Evolutionary conservation across 2,329 filamentous ascomycete species (phyloP), one percentile per base, ranked within the genome.

Genomic region (Colletotrichum cuscutae): DNA sequence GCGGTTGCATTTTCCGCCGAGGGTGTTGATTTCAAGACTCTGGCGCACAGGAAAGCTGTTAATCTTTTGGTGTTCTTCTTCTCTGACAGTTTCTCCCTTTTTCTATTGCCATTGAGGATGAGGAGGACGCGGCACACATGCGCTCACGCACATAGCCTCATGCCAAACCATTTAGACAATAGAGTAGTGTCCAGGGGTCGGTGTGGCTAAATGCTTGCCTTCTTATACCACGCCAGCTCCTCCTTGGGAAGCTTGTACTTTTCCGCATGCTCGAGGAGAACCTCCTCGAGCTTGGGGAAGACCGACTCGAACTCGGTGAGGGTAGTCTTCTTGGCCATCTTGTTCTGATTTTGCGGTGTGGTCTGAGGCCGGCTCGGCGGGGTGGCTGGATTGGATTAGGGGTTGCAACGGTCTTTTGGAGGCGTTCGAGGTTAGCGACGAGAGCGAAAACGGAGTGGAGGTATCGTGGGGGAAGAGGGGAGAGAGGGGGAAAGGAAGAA

Each of bases 1-100:
- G 80, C 97, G 95, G 87, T 99, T 99, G 88, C 95, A 98, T 89
- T 99, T 99, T 81, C 97, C 97, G 78, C 97, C 97, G 66, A 97
- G 87, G 7, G 94, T 91, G 86, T 99, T 99, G 86, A 91, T 89
- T 81, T 95, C 90, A 79, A 98, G 89, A 74, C 89, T 93, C 95
- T 98, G 30, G 24, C 19, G 46, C 52, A 65, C 54, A 46, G 28
- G 35, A 19, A 60, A 67, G 61, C 56, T 6, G 49, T 37, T 15
- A 60, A 52, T 37, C 28, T 57, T 37, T 49, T 6, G 46, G 15
- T 65, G 24, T 52, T 64, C 35, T 12, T 35, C 11, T 69, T 49
- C 9, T 9, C 3, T 32, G 8, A 24, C 15, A n/a, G 28, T 3
- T 19, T 42, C 37, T 24, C 32, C 53, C 5, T 0, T 15, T 6